These are phyloP conservation scores for Trametes versicolor DNA, from an alignment of 1,284 basidiomycete species.

Conservation along the genomic window DNA sequence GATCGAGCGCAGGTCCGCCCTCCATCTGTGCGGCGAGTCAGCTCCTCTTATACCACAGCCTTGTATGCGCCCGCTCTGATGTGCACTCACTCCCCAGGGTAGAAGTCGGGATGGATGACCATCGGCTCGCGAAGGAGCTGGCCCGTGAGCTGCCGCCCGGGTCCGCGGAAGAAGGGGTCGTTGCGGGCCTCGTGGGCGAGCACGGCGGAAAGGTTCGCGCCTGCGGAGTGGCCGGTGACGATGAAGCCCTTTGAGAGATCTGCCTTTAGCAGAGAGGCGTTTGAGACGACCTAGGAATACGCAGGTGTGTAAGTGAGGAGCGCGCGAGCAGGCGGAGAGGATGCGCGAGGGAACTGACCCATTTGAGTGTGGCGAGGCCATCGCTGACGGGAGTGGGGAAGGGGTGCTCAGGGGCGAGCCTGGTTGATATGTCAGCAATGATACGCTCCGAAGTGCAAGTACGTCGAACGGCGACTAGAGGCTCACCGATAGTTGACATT, in stretches of 20 bases:
- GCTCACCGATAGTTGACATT: constrained; percentile 31
- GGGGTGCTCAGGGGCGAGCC: constrained; percentile 51
- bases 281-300: constrained; percentile 21
- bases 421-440: neutral
- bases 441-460: neutral
- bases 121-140: constrained; percentile 29
- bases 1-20: constrained; percentile 35
- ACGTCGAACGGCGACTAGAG: too few relatives aligned
- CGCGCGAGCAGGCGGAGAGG: neutral
- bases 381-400: constrained; percentile 52
- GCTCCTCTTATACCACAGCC: neutral
- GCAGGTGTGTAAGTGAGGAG: neutral
- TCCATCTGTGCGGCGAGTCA: constrained; percentile 27
- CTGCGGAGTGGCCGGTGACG: constrained; percentile 35
- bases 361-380: constrained; percentile 43
- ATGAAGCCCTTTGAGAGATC: constrained; percentile 34
- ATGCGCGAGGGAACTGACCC: neutral
- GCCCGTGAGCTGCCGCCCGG: constrained; percentile 29
- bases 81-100: constrained; percentile 11
- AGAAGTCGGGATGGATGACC: constrained; percentile 22
- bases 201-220: constrained; percentile 34
- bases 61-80: neutral
- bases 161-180: constrained; percentile 33
- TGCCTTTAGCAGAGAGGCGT: constrained; percentile 22
- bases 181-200: constrained; percentile 30